Evolutionary conservation across 805 yeast species (phyloP).

Genomic region (Candida coleopterorum): DNA sequence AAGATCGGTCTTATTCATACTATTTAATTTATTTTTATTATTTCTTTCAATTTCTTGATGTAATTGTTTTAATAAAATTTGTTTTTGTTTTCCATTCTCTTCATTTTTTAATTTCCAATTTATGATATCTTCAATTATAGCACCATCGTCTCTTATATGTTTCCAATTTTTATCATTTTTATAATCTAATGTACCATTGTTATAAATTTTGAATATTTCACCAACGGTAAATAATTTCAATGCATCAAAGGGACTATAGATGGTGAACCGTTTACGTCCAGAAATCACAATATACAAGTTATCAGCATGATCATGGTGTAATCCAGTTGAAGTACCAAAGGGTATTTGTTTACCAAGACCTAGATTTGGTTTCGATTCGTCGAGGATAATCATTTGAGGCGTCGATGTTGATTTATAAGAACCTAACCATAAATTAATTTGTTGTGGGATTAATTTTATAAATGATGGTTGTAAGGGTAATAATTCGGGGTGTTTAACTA

Average conservation of each 20-base stretch:
- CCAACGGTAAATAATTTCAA: conserved; percentile 61
- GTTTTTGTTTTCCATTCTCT: conserved; percentile 18
- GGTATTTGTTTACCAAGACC: conserved; percentile 53
- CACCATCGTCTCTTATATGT: conserved; percentile 57
- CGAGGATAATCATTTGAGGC: conserved; percentile 3
- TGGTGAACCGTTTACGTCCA: conserved; percentile 63
- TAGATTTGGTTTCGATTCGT: conserved; percentile 10
- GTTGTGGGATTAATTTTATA: conserved; percentile 52
- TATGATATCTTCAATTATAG: conserved; percentile 47
- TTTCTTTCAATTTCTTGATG: conserved; percentile 5
- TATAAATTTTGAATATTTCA: conserved; percentile 43
- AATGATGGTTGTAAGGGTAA: conserved; percentile 40
- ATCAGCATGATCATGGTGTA: conserved; percentile 81
- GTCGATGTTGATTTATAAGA: conserved; percentile 4
- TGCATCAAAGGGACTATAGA: conserved; percentile 63
- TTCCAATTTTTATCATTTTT: conserved; percentile 53
- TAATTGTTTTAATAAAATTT: conserved; percentile 9
- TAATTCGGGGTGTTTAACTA: conserved; percentile 11
- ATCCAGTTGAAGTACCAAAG: conserved; percentile 59
- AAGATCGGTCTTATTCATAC: no score
- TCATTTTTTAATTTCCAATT: conserved; percentile 35
- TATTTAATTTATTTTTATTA: conserved; percentile 6
- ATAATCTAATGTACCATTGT: conserved; percentile 69
- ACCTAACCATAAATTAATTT: conserved; percentile 74
- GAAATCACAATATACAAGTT: conserved; percentile 58